A percentile compares a stretch with the other conserved stretches of the same genome.
Conservation (phyloP, 1,284 basidiomycete species). For the Tetrapyrgos nigripes region DNA sequence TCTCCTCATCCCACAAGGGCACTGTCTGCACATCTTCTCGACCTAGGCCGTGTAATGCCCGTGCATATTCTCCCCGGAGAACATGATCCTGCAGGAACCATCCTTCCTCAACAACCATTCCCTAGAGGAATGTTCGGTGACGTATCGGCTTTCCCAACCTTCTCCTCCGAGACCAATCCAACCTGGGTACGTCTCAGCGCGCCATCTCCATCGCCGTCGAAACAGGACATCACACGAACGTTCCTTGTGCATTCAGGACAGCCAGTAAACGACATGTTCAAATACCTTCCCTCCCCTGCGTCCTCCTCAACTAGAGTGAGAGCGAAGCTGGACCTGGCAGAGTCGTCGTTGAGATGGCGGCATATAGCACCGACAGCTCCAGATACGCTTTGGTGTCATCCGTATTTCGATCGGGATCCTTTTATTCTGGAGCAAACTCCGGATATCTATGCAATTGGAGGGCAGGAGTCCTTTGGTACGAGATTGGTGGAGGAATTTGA, state of each 20-base stretch:
- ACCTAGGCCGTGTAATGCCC: conserved; percentile 75
- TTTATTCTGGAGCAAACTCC: conserved; percentile 89
- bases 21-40: conserved; percentile 76
- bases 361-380: conserved; percentile 98
- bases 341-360: conserved; percentile 88
- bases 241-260: conserved; percentile 91
- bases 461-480: conserved; percentile 87
- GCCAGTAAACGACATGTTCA: conserved; percentile 93
- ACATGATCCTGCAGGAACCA: conserved; percentile 86
- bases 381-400: conserved; percentile 98
- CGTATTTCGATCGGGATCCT: conserved; percentile 88
- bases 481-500: conserved; percentile 52
- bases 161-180: conserved; percentile 90
- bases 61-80: conserved; percentile 88
- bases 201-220: conserved; percentile 20
- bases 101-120: conserved; percentile 93
- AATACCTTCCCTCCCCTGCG: conserved; percentile 80
- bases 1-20: conserved; percentile 77
- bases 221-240: conserved; percentile 47
- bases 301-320: conserved; percentile 25
- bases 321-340: conserved; percentile 76
- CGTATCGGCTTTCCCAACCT: conserved; percentile 65
- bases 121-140: conserved; percentile 91
- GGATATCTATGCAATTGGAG: conserved; percentile 92
- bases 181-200: conserved; percentile 73